Evolutionary conservation across 345 rosid genomes (phyloP).

Genomic region (Gossypium sturtianum): DNA sequence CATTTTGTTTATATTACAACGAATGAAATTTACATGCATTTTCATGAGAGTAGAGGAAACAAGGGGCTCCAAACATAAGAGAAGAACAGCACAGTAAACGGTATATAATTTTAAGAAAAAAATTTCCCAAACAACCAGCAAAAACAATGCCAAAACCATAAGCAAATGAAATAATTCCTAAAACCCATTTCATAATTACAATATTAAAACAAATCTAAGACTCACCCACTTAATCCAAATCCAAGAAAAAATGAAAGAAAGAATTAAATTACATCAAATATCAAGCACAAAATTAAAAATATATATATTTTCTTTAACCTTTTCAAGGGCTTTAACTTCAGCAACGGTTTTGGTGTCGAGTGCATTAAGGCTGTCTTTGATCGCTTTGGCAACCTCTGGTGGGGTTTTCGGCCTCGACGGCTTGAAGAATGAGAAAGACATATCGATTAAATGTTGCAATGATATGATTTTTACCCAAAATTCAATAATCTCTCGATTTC

Average conservation of each 20-base stretch:
- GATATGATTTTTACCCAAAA: neutral
- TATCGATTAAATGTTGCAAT: slow-evolving; percentile 19
- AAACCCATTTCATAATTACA: slow-evolving; percentile 4
- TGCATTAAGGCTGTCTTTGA: slow-evolving; percentile 81
- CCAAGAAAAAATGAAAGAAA: neutral
- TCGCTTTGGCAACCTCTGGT: slow-evolving; percentile 67
- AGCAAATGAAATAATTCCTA: slow-evolving; percentile 6
- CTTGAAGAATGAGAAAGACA: slow-evolving; percentile 96
- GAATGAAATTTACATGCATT: neutral
- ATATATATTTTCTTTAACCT: slow-evolving; percentile 26
- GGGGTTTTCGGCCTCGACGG: slow-evolving; percentile 89
- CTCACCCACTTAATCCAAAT: slow-evolving; percentile 3
- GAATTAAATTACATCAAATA: neutral
- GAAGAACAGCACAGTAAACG: neutral
- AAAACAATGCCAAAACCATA: slow-evolving; percentile 9
- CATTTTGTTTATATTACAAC: neutral
- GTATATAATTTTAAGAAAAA: neutral
- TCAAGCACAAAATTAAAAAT: neutral
- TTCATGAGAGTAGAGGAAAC: neutral
- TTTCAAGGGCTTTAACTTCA: slow-evolving; percentile 93
- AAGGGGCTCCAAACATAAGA: neutral
- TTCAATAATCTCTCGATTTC: neutral
- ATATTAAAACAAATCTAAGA: neutral
- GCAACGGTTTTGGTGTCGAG: slow-evolving; percentile 93
- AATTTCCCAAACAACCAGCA: neutral